Percentiles rank a stretch among this genome's conserved stretches.
phyloP scores from a whole-genome alignment of 768 basidiomycete genomes.

The Galerina marginata region DNA sequence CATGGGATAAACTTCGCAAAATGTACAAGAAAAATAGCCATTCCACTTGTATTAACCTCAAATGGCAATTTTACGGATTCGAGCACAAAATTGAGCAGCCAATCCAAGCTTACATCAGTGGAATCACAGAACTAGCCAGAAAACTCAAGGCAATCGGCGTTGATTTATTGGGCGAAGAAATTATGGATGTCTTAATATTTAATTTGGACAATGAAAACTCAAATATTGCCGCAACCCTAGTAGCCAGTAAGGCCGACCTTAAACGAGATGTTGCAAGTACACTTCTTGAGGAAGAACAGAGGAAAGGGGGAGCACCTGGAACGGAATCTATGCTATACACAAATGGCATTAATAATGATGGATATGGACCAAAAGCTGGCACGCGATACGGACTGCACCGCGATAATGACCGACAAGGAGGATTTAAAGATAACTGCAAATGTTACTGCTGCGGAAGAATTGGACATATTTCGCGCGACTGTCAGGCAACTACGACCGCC shows the following conservation, averaged over 20 bases:
- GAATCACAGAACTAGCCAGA: background rate
- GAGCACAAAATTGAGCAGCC: background rate
- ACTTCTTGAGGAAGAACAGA: background rate
- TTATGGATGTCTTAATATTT: background rate
- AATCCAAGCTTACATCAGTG: background rate
- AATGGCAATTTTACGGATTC: constrained; percentile 21
- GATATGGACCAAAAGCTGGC: too few species aligned
- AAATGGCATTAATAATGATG: too few species aligned
- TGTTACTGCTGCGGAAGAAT: too few species aligned
- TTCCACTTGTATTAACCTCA: constrained; percentile 23
- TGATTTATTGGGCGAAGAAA: background rate
- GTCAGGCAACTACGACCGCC: too few species aligned
- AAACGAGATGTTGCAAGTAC: background rate
- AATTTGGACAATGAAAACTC: background rate
- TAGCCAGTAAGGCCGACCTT: background rate
- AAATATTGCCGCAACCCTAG: background rate
- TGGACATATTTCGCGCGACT: too few species aligned
- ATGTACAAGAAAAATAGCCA: constrained; percentile 28
- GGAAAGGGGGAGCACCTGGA: background rate
- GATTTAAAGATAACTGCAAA: too few species aligned
- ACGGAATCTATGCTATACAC: too few species aligned
- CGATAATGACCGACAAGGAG: too few species aligned
- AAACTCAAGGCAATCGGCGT: constrained; percentile 1
- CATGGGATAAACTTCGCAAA: constrained; percentile 14
- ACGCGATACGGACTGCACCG: too few species aligned